Conservation (phyloP, 1,284 basidiomycete genomes). For the Tylopilus orsonianus region DNA sequence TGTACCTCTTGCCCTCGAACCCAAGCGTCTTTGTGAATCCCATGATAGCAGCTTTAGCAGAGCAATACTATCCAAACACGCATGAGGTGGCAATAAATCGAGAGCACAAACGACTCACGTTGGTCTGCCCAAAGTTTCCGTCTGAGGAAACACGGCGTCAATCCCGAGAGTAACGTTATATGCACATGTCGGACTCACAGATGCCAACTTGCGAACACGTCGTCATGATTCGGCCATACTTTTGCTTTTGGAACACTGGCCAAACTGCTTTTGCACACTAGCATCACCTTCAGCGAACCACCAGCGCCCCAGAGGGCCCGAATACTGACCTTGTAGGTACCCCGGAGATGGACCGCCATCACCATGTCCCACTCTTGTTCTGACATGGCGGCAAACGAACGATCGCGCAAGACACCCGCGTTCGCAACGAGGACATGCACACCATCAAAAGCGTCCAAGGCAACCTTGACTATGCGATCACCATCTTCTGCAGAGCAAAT, state of each 20-base stretch:
- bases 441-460: slow-evolving; percentile 84
- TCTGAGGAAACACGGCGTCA: slow-evolving; percentile 44
- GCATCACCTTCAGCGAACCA: slow-evolving; percentile 2
- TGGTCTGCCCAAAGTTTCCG: slow-evolving; percentile 93
- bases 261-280: slow-evolving; percentile 92
- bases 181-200: slow-evolving; percentile 50
- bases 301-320: background rate
- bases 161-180: slow-evolving; percentile 3
- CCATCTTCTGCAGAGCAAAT: slow-evolving; percentile 92
- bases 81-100: slow-evolving; percentile 3
- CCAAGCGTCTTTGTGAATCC: slow-evolving; percentile 89
- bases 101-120: slow-evolving; percentile 43
- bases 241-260: slow-evolving; percentile 97
- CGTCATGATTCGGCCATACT: slow-evolving; percentile 94
- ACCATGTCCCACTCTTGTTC: slow-evolving; percentile 96
- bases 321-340: slow-evolving; percentile 62
- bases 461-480: slow-evolving; percentile 86
- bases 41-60: slow-evolving; percentile 93
- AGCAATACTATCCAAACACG: slow-evolving; percentile 61
- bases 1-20: slow-evolving; percentile 91
- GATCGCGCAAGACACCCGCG: slow-evolving; percentile 92
- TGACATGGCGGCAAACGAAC: slow-evolving; percentile 87
- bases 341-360: slow-evolving; percentile 84
- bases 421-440: slow-evolving; percentile 93
- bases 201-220: slow-evolving; percentile 93